Evolutionary conservation across 306 rosid species (phyloP).

Genomic region (Malus orientalis): DNA sequence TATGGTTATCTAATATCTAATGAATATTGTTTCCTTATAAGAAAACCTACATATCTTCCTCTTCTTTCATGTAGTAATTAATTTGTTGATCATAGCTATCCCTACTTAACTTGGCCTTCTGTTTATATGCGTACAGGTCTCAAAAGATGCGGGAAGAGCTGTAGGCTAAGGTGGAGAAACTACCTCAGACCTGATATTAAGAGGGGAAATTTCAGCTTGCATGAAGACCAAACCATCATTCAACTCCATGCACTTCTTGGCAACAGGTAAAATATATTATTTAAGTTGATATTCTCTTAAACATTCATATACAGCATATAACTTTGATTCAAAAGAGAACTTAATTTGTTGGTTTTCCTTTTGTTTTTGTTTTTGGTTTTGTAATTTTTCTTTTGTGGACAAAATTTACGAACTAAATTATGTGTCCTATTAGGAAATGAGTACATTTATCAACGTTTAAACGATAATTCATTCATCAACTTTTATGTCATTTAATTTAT

Average conservation of each 20-base stretch:
- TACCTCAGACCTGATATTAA: conserved; percentile 17
- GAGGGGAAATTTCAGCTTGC: conserved; percentile 17
- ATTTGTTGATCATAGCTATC: not conserved
- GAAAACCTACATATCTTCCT: not conserved
- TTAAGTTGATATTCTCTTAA: too few species aligned
- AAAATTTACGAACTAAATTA: too few species aligned
- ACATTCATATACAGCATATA: too few species aligned
- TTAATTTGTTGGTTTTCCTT: too few species aligned
- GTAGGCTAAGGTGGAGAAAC: conserved; percentile 18
- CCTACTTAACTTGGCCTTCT: not conserved
- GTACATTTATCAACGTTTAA: too few species aligned
- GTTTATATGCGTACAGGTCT: not conserved
- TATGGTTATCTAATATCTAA: too few species aligned
- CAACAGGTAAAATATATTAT: not conserved
- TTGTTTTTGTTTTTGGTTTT: not conserved
- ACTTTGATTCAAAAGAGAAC: not conserved
- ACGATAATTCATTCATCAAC: too few species aligned
- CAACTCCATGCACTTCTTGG: conserved; percentile 17
- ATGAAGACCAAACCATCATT: conserved; percentile 16
- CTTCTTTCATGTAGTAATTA: not conserved
- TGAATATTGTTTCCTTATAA: too few species aligned
- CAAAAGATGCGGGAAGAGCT: conserved; percentile 14
- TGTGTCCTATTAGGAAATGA: too few species aligned
- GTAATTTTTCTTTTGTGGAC: not conserved
- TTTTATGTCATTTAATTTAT: too few species aligned